A percentile compares a stretch with the other conserved stretches of the same genome.
phyloP scores from a whole-genome alignment of 225 moss, liverwort and hornwort genomes.

The Polytrichum formosum region DNA sequence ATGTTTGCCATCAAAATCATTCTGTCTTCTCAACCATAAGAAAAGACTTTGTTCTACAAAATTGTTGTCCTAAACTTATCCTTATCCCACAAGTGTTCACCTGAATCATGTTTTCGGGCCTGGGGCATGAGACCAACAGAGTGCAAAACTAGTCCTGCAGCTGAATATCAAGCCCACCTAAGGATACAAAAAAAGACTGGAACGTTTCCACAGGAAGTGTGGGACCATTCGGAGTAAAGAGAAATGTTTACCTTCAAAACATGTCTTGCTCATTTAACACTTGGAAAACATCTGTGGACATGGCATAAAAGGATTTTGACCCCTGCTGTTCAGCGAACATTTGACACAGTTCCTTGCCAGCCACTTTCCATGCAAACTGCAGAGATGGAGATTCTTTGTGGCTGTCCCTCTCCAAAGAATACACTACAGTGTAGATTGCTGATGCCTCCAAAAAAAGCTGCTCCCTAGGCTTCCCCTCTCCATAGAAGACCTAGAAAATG shows the following conservation, averaged over 20 bases:
- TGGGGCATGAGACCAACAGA: too few relatives aligned
- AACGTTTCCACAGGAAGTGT: too few relatives aligned
- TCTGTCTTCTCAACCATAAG: too few relatives aligned
- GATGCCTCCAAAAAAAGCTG: constrained; percentile 24
- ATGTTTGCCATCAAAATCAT: too few relatives aligned
- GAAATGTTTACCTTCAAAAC: not conserved
- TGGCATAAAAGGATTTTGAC: not conserved
- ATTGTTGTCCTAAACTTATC: too few relatives aligned
- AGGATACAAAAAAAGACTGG: too few relatives aligned
- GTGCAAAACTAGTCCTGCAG: too few relatives aligned
- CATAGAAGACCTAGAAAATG: constrained; percentile 12
- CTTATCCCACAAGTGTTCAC: too few relatives aligned
- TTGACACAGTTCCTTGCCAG: constrained; percentile 20
- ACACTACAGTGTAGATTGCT: constrained; percentile 34
- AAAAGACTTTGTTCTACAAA: too few relatives aligned
- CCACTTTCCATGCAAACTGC: constrained; percentile 41
- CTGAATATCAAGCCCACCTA: too few relatives aligned
- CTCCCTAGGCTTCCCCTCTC: constrained; percentile 19
- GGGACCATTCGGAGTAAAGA: not conserved
- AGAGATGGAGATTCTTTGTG: constrained; percentile 9
- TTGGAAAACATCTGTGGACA: not conserved
- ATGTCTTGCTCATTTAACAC: not conserved
- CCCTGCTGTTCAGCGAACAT: not conserved
- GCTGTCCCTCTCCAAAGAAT: constrained; percentile 1
- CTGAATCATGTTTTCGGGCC: too few relatives aligned